phyloP scores from a whole-genome alignment of 192 early-diverging fungal genomes.

The Linnemannia schmuckeri region DNA sequence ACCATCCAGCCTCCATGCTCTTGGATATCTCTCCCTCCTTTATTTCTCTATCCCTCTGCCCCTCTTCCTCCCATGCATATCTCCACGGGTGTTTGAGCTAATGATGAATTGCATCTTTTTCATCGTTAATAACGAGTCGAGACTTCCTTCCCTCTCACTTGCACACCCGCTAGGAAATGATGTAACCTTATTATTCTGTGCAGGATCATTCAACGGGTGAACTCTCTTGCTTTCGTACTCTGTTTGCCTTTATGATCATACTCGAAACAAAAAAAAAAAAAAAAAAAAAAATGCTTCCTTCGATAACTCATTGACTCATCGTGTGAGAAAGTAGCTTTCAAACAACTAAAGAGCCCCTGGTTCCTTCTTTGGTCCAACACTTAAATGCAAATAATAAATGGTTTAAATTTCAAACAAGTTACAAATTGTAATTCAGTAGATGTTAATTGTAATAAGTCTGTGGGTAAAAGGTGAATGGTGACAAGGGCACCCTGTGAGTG shows the following conservation, averaged over 20 bases:
- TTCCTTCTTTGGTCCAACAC: neutral
- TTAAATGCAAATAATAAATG: too few relatives aligned
- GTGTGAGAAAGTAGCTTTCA: neutral
- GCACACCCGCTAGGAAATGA: neutral
- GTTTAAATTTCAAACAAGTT: too few relatives aligned
- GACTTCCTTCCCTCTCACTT: neutral
- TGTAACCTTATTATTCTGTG: neutral
- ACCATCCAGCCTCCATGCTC: neutral
- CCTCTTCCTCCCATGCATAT: too few relatives aligned
- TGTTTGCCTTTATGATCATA: neutral
- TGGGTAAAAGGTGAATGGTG: neutral
- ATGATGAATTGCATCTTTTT: neutral
- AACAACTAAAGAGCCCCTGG: conserved; percentile 1
- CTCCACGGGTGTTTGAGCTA: neutral
- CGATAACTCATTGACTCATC: too few relatives aligned
- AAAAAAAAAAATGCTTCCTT: neutral
- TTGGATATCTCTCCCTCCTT: neutral
- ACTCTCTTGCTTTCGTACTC: neutral
- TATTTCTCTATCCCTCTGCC: neutral
- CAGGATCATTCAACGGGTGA: neutral
- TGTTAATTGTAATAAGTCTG: too few relatives aligned
- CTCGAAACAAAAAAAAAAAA: neutral
- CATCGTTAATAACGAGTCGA: neutral
- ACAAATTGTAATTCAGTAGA: too few relatives aligned
- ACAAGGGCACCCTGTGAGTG: too few relatives aligned